phyloP scores from a whole-genome alignment of 2,329 filamentous ascomycete genomes.

The Volutella citrinella region DNA sequence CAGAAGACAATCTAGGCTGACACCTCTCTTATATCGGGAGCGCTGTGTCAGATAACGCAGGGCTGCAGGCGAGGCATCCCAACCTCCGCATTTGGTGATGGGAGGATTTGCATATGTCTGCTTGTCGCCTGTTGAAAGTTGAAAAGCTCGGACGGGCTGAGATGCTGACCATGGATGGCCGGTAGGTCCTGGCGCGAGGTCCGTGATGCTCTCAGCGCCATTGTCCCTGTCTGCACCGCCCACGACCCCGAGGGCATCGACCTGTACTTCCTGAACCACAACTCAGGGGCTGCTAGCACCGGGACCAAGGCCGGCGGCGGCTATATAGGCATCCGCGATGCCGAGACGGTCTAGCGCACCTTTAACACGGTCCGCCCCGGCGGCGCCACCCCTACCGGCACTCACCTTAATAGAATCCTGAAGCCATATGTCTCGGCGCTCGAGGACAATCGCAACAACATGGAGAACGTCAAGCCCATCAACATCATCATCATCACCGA shows the following conservation, averaged over 20 bases:
- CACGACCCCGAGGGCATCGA: conserved; percentile 86
- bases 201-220: conserved; percentile 62
- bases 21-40: too few relatives aligned
- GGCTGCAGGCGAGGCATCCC: too few relatives aligned
- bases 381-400: conserved; percentile 72
- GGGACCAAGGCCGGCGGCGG: conserved; percentile 43
- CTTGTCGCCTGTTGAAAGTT: too few relatives aligned
- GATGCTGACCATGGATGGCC: too few relatives aligned
- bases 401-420: conserved; percentile 68
- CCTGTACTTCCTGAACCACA: conserved; percentile 83
- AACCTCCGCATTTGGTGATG: too few relatives aligned
- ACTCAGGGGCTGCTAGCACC: conserved; percentile 35
- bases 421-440: conserved; percentile 60
- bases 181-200: conserved; percentile 77
- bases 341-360: conserved; percentile 59
- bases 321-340: conserved; percentile 62
- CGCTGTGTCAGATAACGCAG: too few relatives aligned
- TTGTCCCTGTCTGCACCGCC: conserved; percentile 77
- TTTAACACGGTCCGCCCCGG: conserved; percentile 64
- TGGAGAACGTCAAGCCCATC: conserved; percentile 63
- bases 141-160: too few relatives aligned
- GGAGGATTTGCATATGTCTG: too few relatives aligned
- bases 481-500: conserved; percentile 95
- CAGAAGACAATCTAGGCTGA: too few relatives aligned
- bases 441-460: conserved; percentile 36